phyloP scores from a whole-genome alignment of 2,329 filamentous ascomycete species.

The Diaporthe sp. region DNA sequence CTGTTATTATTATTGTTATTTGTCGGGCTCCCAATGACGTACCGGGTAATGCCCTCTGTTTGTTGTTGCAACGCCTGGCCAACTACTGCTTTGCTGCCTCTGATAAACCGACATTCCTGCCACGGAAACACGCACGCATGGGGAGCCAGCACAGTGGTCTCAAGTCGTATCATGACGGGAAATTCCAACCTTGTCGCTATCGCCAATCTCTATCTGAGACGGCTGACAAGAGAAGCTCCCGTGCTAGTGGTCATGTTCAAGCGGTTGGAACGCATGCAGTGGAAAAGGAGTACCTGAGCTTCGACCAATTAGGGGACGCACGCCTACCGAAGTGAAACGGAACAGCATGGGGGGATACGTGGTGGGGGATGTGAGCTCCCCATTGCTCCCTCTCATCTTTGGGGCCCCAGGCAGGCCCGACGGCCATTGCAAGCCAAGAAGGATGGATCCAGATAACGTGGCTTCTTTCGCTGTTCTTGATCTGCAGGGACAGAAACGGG shows the following conservation, averaged over 20 bases:
- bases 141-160: background rate
- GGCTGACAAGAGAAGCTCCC: constrained; percentile 31
- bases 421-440: constrained; percentile 16
- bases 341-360: constrained; percentile 32
- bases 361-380: constrained; percentile 25
- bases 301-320: constrained; percentile 31
- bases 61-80: constrained; percentile 29
- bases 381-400: constrained; percentile 28
- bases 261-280: constrained; percentile 38
- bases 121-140: background rate
- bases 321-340: constrained; percentile 37
- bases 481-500: constrained; percentile 25
- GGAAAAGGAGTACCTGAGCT: constrained; percentile 36
- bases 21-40: constrained; percentile 15
- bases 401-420: constrained; percentile 22
- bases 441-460: constrained; percentile 37
- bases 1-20: constrained; percentile 24
- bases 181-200: constrained; percentile 33
- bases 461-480: constrained; percentile 31
- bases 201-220: constrained; percentile 38
- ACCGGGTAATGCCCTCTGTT: constrained; percentile 11
- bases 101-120: background rate
- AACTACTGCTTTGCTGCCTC: background rate
- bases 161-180: constrained; percentile 17
- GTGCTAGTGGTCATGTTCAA: constrained; percentile 24